Base-by-base conservation (phyloP, 768 basidiomycete genomes). In the Boletus vermiculosoides region DNA sequence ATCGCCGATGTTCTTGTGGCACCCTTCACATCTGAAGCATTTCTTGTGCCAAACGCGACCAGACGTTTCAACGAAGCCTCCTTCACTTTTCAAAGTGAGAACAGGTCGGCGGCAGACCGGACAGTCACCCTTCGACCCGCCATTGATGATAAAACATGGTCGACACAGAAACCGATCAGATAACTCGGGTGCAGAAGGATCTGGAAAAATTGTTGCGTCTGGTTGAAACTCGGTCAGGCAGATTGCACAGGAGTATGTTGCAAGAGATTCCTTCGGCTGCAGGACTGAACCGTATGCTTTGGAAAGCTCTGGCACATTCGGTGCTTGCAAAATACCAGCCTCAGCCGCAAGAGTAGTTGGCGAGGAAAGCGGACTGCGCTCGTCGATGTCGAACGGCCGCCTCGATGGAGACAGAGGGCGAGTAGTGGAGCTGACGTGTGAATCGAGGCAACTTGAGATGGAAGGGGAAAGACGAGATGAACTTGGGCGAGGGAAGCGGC, bases 211-310 rank as follows among this genome's bases (percentile, higher is more conserved):
- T 31, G 92, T 94, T 22, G 88, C 83, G 68, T 94, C 91, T 3
- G 91, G 90, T 36, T 84, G 81, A 65, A 93, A 94, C 11, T 78
- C 74, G 0, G 77, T 70, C 16, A 76, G 73, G 67, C 92, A 94
- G 13, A 83, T 68, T 34, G 80, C 81, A 67, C 92, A 94, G 4
- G 83, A 81, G 64, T 87, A 86, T 28, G 84, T 80, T 10, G 80
- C 69, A n/a, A 92, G 78, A 7, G 86, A 80, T 65, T 88, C 88
- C 61, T 85, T 85, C 23, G 89, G 83, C 66, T 92, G 91, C 18
- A 94, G 75, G 23, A 94, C 81, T 0, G 92, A 92, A 28, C 92
- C 92, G 61, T 92, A 93, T 5, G 87, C 91, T 71, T 91, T 94
- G 42, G 90, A 83, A 20, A 83, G 76, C 20, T 88, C 82, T 2